Base-by-base conservation (phyloP, 2,329 filamentous ascomycete species). In the Dichotomopilus funicola region DNA sequence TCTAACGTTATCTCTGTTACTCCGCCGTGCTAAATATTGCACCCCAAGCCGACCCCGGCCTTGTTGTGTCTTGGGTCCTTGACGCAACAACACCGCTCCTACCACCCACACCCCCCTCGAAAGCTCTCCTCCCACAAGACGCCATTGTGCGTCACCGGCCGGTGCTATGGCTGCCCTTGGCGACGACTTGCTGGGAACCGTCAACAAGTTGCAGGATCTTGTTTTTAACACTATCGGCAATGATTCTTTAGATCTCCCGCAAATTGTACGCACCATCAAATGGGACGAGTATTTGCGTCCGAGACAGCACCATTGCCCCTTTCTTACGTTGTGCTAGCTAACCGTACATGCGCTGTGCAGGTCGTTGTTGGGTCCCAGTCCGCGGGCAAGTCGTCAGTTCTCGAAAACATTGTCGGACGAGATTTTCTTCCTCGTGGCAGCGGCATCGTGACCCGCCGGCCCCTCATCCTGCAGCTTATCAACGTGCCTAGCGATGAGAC, bases 191-290 rank as follows among this genome's bases (percentile, higher is more conserved):
- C 83, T 99, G 71, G 85, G 83, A 65, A 95, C 91, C 62, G 94
- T 99, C 76, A 99, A 99, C 80, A 95, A 95, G 79, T 81, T 99
- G 68, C 94, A 99, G 75, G 94, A 97, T 74, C 77, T 99, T 69
- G 94, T 99, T 68, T 99, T 99, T 79, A 99, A 99, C 77, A 99
- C 94, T 64, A 99, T 99, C 73, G 94, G 94, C 74, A 97, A 91
- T 78, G 94, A 99, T 73, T 97, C 92, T 52, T 82, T 99, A 59
- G 94, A 99, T 74, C 78, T 99, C 56, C 94, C 94, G 57, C 94
- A 99, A 76, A 99, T 99, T 80, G 94, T 96, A 85, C 69, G 85
- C 77, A 61, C 43, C 13, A 44, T 11, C 33, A 51, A 42, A 5
- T 34, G 35, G 45, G 19, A n/a, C 49, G 33, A 31, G 19, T 12